Conservation (phyloP, 2,329 filamentous ascomycete species). For the Colletotrichum sansevieriae region DNA sequence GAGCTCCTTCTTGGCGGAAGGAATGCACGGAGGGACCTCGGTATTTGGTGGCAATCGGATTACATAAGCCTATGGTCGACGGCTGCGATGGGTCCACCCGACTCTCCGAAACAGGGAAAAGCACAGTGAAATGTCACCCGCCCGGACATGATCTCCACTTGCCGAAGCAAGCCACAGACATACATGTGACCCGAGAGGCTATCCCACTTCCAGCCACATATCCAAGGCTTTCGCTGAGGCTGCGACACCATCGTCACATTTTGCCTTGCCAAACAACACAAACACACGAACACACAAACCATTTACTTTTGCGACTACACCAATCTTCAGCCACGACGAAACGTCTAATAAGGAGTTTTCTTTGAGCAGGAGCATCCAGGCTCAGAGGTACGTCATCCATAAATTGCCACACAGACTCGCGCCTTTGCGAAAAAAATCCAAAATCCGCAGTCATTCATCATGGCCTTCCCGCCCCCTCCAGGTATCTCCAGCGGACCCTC, state of each 20-base stretch:
- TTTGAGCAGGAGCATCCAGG: constrained; percentile 53
- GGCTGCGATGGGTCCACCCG: constrained; percentile 23
- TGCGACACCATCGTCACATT: constrained; percentile 26
- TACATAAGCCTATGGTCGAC: constrained; percentile 22
- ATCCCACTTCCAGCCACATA: constrained; percentile 17
- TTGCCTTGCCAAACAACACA: constrained; percentile 20
- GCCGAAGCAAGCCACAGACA: background rate
- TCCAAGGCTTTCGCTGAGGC: constrained; percentile 24
- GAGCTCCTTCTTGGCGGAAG: constrained; percentile 23
- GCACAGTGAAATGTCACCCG: background rate
- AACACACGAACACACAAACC: background rate
- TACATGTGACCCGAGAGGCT: background rate
- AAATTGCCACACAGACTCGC: constrained; percentile 40
- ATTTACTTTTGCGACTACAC: constrained; percentile 33
- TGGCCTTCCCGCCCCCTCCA: constrained; percentile 91
- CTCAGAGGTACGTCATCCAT: constrained; percentile 65
- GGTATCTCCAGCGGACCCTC: constrained; percentile 67
- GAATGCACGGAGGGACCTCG: constrained; percentile 26
- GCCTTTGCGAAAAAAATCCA: constrained; percentile 22
- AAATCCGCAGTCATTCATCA: constrained; percentile 69
- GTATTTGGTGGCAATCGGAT: constrained; percentile 1
- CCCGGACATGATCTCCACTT: background rate
- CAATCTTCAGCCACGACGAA: constrained; percentile 20
- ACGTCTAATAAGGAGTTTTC: constrained; percentile 34
- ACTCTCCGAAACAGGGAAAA: too few relatives aligned